These are phyloP conservation scores for Lactifluus volemus DNA, from an alignment of 768 basidiomycete genomes.

Conservation along the genomic window DNA sequence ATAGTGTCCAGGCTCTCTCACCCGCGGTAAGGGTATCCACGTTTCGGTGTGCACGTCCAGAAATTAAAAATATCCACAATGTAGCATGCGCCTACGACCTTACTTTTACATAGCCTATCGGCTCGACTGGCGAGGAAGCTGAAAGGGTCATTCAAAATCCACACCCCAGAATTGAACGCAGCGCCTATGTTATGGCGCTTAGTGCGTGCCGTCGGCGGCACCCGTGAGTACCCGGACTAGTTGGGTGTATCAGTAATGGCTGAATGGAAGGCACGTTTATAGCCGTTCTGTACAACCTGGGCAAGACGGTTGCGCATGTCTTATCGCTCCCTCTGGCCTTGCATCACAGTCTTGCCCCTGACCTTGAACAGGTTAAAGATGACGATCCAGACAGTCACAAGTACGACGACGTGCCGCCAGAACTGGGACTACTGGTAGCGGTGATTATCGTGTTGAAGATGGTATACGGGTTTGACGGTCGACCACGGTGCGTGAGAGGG, in stretches of 20 bases:
- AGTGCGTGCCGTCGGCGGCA: slow-evolving; percentile 56
- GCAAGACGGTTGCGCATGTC: slow-evolving; percentile 48
- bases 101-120: slow-evolving; percentile 48
- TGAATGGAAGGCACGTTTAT: slow-evolving; percentile 11
- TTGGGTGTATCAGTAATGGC: slow-evolving; percentile 16
- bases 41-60: neutral
- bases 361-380: slow-evolving; percentile 27
- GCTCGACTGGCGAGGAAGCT: slow-evolving; percentile 55
- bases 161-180: slow-evolving; percentile 66
- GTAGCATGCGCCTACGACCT: slow-evolving; percentile 51
- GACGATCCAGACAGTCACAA: slow-evolving; percentile 40
- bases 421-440: slow-evolving; percentile 50
- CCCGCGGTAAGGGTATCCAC: slow-evolving; percentile 47
- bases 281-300: slow-evolving; percentile 60
- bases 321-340: slow-evolving; percentile 54
- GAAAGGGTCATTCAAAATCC: slow-evolving; percentile 44
- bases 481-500: slow-evolving; percentile 35
- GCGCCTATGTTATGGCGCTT: slow-evolving; percentile 74
- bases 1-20: slow-evolving; percentile 55
- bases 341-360: slow-evolving; percentile 45
- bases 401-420: slow-evolving; percentile 59
- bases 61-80: neutral
- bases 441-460: slow-evolving; percentile 72
- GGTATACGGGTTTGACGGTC: slow-evolving; percentile 76
- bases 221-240: slow-evolving; percentile 44